These are phyloP conservation scores for Phytopythium delawarense DNA, from an alignment of 352 stramenopile species.

Conservation along the genomic window DNA sequence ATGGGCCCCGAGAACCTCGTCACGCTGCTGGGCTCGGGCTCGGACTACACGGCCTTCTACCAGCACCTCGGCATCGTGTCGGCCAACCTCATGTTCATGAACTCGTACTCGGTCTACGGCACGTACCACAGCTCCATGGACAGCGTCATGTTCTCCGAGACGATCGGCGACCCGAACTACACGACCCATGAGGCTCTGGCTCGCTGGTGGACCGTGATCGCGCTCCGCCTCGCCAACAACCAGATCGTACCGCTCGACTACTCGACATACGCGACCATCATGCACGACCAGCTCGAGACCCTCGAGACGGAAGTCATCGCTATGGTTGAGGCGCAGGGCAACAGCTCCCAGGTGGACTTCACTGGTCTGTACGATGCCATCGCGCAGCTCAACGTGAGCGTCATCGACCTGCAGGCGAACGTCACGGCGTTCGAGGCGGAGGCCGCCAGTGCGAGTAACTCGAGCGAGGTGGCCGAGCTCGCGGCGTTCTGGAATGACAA, in stretches of 20 bases:
- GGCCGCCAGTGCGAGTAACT: constrained; percentile 10
- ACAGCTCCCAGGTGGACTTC: constrained; percentile 16
- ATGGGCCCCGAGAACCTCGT: constrained; percentile 32
- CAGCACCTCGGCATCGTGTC: constrained; percentile 67
- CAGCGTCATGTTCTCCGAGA: constrained; percentile 51
- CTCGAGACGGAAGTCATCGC: constrained; percentile 8
- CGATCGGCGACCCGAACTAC: constrained; percentile 38
- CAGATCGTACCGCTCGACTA: constrained; percentile 30
- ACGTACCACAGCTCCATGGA: constrained; percentile 78
- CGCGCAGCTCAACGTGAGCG: constrained; percentile 14
- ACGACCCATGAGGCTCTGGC: constrained; percentile 27
- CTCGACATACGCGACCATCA: constrained; percentile 20
- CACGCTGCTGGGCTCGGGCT: constrained; percentile 36
- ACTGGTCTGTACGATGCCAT: constrained; percentile 16
- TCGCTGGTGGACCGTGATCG: constrained; percentile 36
- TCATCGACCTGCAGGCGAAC: constrained; percentile 9
- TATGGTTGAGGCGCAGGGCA: neutral
- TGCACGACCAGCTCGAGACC: constrained; percentile 18
- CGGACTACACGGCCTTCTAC: constrained; percentile 67
- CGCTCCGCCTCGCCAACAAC: constrained; percentile 30
- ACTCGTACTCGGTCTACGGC: constrained; percentile 30
- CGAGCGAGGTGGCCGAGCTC: constrained; percentile 2
- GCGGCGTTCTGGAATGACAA: constrained; percentile 22
- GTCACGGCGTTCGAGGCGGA: constrained; percentile 7
- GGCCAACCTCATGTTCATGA: constrained; percentile 47